phyloP scores from a whole-genome alignment of 2,329 filamentous ascomycete genomes.

The Dissoconium aciculare region DNA sequence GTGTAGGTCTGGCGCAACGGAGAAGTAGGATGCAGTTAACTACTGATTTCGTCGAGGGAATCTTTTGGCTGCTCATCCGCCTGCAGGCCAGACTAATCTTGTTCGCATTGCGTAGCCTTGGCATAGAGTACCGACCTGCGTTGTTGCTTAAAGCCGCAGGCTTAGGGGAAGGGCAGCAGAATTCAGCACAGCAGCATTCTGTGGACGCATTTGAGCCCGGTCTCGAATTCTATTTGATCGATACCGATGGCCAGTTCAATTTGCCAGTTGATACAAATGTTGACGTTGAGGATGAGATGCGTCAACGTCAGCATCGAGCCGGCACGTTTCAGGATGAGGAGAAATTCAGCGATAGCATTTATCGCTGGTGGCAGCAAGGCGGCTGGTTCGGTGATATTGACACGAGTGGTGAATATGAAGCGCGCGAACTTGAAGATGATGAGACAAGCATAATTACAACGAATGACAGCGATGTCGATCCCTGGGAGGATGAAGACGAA shows the following conservation, averaged over 20 bases:
- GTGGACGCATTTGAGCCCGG: slow-evolving; percentile 9
- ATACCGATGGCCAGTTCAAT: slow-evolving; percentile 38
- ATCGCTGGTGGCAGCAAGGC: slow-evolving; percentile 69
- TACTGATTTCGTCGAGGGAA: slow-evolving; percentile 60
- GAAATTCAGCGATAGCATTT: slow-evolving; percentile 58
- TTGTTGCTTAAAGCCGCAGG: slow-evolving; percentile 46
- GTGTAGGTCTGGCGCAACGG: slow-evolving; percentile 65
- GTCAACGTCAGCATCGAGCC: slow-evolving; percentile 35
- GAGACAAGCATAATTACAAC: slow-evolving; percentile 67
- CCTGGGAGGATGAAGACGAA: slow-evolving; percentile 29
- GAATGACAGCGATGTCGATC: slow-evolving; percentile 30
- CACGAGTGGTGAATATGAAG: slow-evolving; percentile 61
- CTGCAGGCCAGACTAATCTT: slow-evolving; percentile 43
- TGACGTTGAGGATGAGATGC: slow-evolving; percentile 69
- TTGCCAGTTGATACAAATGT: slow-evolving; percentile 48
- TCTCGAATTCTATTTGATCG: slow-evolving; percentile 38
- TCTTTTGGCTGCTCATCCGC: slow-evolving; percentile 49
- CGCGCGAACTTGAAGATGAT: slow-evolving; percentile 45
- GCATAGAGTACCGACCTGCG: slow-evolving; percentile 46
- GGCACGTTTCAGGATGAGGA: slow-evolving; percentile 41
- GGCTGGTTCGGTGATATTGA: slow-evolving; percentile 78
- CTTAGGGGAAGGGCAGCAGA: slow-evolving; percentile 24
- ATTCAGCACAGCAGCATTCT: slow-evolving; percentile 10
- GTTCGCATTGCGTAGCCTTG: slow-evolving; percentile 41
- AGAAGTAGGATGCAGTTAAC: slow-evolving; percentile 65